Conservation (phyloP, 768 basidiomycete species). For the Nidularia sp. region DNA sequence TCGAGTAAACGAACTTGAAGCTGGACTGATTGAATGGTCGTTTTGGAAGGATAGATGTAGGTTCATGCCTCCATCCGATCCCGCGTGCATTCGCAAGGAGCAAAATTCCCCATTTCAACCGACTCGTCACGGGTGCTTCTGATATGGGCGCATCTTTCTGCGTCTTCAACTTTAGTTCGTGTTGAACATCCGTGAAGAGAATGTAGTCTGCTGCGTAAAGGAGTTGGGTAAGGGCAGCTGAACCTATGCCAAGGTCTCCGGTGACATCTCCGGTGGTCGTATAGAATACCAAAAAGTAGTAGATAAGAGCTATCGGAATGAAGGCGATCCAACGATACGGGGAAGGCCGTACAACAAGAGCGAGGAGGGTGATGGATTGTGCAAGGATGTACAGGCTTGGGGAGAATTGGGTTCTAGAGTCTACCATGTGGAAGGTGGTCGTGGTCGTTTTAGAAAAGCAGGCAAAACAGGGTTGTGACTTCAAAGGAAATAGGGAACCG, state of each 20-base stretch:
- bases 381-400: not conserved
- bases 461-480: too few species aligned
- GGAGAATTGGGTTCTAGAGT: not conserved
- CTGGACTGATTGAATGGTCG: too few species aligned
- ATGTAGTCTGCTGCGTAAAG: slow-evolving; percentile 21
- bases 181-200: slow-evolving; percentile 21
- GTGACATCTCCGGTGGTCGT: slow-evolving; percentile 20
- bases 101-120: too few species aligned
- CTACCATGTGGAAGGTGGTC: too few species aligned
- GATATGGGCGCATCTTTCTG: too few species aligned
- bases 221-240: slow-evolving; percentile 15
- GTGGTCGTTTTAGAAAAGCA: too few species aligned
- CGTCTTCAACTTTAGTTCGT: not conserved
- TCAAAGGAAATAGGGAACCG: too few species aligned
- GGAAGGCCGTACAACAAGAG: not conserved
- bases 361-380: not conserved
- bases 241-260: slow-evolving; percentile 16
- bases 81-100: too few species aligned
- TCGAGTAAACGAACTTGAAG: too few species aligned
- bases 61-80: too few species aligned
- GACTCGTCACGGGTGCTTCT: too few species aligned
- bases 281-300: slow-evolving; percentile 18
- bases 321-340: not conserved
- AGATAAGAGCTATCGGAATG: slow-evolving; percentile 10
- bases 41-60: too few species aligned